Evolutionary conservation across 345 rosid species (phyloP), one percentile per base, ranked within the genome.

Genomic region (Kernera saxatilis): DNA sequence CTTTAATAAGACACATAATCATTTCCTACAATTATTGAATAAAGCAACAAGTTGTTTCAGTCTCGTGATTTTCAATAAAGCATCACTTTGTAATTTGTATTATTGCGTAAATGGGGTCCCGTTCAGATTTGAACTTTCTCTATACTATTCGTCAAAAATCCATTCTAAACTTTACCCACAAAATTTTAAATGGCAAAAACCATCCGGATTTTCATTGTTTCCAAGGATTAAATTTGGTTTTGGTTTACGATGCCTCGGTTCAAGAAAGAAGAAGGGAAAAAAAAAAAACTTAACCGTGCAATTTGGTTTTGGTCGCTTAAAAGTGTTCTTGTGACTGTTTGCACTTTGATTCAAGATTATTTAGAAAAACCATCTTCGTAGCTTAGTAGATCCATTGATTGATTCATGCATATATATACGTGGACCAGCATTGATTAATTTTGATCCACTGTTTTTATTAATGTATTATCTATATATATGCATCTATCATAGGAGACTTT

Each of bases 41-140:
- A 54, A 44, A 55, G 40, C 26, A 54, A 26, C 67, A 37, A 32
- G 23, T 62, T 53, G 57, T 53, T 36, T 17, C 40, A 18, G 1
- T 33, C 57, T 26, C 65, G 51, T 72, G 77, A 72, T 17, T 43
- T 17, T 43, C 22, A 8, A n/a, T 64, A 73, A 45, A 73, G 71
- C 51, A 26, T 44, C 37, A 46, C 58, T 46, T 49, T 55, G 12
- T 64, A 46, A 51, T 46, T 49, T 55, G 12, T 64, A 46, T 52
- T 41, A 62, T 71, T 71, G 46, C 27, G 7, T 30, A 29, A 67
- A 29, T 6, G 4, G 15, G 32, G 64, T n/a, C 25, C 22, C 17
- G 0, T 17, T 54, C 3, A 19, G 10, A 18, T 62, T 70, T 7
- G 23, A 36, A 22, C 63, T 62, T n/a, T 55, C 25, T 8, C 3